Conservation (phyloP, 192 early-diverging fungal species). For the Haplosporangium gracile region DNA sequence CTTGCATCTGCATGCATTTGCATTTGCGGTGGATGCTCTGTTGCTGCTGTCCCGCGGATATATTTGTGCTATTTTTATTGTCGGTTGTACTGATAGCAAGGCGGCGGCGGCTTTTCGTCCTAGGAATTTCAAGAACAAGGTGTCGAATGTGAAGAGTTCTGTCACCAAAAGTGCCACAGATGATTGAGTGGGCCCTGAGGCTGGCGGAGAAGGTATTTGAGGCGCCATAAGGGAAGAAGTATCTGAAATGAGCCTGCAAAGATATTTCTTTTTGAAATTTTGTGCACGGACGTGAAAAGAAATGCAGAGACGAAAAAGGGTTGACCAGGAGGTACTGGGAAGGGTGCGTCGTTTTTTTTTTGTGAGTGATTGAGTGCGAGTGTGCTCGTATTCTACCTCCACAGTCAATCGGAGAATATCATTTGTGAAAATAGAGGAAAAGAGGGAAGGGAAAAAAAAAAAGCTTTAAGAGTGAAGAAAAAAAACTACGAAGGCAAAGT, state of each 20-base stretch:
- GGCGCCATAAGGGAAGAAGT: not conserved
- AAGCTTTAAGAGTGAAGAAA: too few relatives aligned
- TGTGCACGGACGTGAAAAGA: not conserved
- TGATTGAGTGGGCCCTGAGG: not conserved
- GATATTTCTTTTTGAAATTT: not conserved
- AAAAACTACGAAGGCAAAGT: not conserved
- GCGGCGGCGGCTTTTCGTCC: not conserved
- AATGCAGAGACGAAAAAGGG: not conserved
- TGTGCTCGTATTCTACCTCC: not conserved
- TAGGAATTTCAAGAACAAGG: not conserved
- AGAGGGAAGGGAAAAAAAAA: not conserved
- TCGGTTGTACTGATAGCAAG: not conserved
- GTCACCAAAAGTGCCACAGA: not conserved
- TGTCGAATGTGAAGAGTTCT: not conserved
- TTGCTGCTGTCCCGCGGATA: not conserved
- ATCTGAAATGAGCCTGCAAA: not conserved
- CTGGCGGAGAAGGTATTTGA: not conserved
- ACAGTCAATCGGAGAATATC: not conserved
- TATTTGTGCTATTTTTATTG: not conserved
- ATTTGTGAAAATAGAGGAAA: not conserved
- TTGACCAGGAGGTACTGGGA: not conserved
- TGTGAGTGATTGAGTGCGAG: not conserved
- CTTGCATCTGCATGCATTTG: not conserved
- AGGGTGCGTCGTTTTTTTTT: not conserved
- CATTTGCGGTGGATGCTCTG: not conserved